Conservation (phyloP, 306 rosid species). For the Ceratonia siliqua region DNA sequence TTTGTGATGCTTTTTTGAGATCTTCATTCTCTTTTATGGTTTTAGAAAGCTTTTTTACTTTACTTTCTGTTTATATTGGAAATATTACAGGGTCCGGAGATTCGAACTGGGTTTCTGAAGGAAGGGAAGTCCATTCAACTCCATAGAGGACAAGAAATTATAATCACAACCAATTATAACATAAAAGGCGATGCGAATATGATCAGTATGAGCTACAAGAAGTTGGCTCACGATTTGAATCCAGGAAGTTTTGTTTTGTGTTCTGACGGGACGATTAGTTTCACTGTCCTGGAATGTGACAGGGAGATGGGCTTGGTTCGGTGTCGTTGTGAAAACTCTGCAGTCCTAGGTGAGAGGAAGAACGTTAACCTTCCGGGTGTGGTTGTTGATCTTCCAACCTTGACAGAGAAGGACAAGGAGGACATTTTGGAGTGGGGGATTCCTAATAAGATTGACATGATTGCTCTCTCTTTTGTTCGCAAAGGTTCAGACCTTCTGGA, state of each 20-base stretch:
- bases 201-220: constrained; percentile 34
- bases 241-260: constrained; percentile 27
- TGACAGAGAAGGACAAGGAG: constrained; percentile 29
- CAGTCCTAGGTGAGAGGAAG: constrained; percentile 28
- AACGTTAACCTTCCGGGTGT: constrained; percentile 37
- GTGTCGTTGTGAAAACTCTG: constrained; percentile 31
- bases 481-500: constrained; percentile 35
- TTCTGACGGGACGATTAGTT: constrained; percentile 26
- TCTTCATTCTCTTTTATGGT: no score
- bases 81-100: constrained; percentile 29
- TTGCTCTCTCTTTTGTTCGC: constrained; percentile 45
- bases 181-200: constrained; percentile 27
- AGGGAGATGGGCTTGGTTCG: constrained; percentile 6
- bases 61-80: no score
- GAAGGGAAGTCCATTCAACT: constrained; percentile 19
- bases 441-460: constrained; percentile 32
- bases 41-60: no score
- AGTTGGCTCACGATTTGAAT: constrained; percentile 14
- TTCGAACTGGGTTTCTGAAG: constrained; percentile 30
- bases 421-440: constrained; percentile 31
- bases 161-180: constrained; percentile 22
- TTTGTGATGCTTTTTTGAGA: no score
- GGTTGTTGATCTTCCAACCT: constrained; percentile 32
- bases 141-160: constrained; percentile 21
- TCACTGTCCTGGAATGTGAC: constrained; percentile 32